phyloP scores from a whole-genome alignment of 306 rosid genomes.

The Alnus rubra region DNA sequence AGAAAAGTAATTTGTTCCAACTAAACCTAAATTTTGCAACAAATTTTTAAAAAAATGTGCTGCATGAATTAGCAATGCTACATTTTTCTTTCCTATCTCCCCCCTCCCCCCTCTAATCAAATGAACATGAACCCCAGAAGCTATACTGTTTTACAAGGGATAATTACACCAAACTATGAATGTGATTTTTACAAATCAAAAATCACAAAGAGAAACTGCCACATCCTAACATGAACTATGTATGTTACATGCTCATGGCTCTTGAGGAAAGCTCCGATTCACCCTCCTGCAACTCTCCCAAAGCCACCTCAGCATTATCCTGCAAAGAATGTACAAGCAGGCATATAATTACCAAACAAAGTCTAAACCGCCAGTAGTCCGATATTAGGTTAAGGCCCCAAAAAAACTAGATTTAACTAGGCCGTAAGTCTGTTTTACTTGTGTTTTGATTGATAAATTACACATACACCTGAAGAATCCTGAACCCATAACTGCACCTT shows the following conservation, averaged over 20 bases:
- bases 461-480: neutral
- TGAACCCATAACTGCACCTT: neutral
- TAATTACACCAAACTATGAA: constrained; percentile 51
- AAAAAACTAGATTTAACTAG: neutral
- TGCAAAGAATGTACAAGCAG: constrained; percentile 28
- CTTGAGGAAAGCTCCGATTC: constrained; percentile 79
- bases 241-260: constrained; percentile 77
- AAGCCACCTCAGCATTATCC: constrained; percentile 50
- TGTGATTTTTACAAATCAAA: constrained; percentile 54
- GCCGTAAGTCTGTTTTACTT: neutral
- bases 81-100: constrained; percentile 6
- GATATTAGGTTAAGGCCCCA: neutral
- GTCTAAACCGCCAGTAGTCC: neutral
- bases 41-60: constrained; percentile 33
- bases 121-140: constrained; percentile 35
- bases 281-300: constrained; percentile 62
- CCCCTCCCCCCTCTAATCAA: constrained; percentile 40
- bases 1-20: constrained; percentile 10
- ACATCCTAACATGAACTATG: constrained; percentile 31
- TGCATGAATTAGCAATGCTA: constrained; percentile 42
- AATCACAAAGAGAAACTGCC: constrained; percentile 35
- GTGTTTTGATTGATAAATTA: neutral
- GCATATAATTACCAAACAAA: neutral
- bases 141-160: constrained; percentile 50
- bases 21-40: constrained; percentile 10